phyloP scores from a whole-genome alignment of 495 filamentous ascomycete species.

The Hypoxylon lenormandii region DNA sequence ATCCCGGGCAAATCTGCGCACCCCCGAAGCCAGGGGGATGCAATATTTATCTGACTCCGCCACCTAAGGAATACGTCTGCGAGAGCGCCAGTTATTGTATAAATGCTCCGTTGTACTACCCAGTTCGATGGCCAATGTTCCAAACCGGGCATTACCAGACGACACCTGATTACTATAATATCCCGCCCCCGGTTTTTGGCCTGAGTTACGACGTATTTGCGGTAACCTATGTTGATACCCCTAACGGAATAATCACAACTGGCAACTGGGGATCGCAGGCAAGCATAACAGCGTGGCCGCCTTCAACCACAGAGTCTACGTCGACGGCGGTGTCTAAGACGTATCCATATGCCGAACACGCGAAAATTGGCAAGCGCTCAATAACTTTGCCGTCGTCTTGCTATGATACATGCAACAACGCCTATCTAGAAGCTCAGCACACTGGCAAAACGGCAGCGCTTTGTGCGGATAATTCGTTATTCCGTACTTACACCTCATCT shows the following conservation, averaged over 20 bases:
- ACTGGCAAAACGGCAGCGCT: slow-evolving; percentile 61
- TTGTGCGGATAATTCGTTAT: slow-evolving; percentile 59
- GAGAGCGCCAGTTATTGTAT: slow-evolving; percentile 65
- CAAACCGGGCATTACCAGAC: slow-evolving; percentile 64
- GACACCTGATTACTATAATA: slow-evolving; percentile 70
- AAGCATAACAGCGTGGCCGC: slow-evolving; percentile 55
- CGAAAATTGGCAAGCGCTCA: slow-evolving; percentile 53
- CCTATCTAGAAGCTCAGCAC: slow-evolving; percentile 58
- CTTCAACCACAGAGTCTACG: slow-evolving; percentile 30
- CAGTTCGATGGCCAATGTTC: slow-evolving; percentile 58
- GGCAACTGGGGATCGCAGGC: slow-evolving; percentile 63
- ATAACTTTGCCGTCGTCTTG: slow-evolving; percentile 60
- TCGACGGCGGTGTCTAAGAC: slow-evolving; percentile 23
- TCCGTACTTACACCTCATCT: slow-evolving; percentile 48
- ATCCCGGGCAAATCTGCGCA: slow-evolving; percentile 71
- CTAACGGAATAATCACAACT: slow-evolving; percentile 52
- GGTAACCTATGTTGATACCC: slow-evolving; percentile 35
- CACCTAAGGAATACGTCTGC: slow-evolving; percentile 66
- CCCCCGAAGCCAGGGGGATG: slow-evolving; percentile 62
- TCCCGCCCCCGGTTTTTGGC: slow-evolving; percentile 72
- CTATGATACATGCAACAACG: slow-evolving; percentile 67
- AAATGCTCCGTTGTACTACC: slow-evolving; percentile 55
- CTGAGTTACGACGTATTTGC: slow-evolving; percentile 72
- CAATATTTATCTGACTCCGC: slow-evolving; percentile 66
- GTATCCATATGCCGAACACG: background rate